phyloP scores from a whole-genome alignment of 306 rosid species.

The Bauhinia variegata region DNA sequence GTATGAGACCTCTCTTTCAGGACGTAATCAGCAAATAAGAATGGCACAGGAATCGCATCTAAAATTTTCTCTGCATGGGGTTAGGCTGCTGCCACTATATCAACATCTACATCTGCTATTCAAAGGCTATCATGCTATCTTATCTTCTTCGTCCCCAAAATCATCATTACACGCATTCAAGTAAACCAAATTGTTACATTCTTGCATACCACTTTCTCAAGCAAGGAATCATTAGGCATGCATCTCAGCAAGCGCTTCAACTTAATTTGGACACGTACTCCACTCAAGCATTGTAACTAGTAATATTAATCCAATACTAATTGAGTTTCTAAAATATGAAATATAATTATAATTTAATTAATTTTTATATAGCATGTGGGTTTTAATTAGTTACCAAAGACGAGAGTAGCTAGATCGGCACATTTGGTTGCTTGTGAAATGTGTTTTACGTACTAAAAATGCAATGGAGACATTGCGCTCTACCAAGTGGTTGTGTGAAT shows the following conservation, averaged over 20 bases:
- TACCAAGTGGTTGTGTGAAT: slow-evolving; percentile 45
- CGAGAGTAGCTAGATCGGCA: background rate
- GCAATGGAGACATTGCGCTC: background rate
- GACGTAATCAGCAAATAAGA: background rate
- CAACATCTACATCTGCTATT: slow-evolving; percentile 19
- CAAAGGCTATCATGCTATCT: slow-evolving; percentile 20
- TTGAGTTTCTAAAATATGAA: no score
- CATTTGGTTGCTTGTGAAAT: slow-evolving; percentile 17
- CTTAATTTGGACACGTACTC: no score
- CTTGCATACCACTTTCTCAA: background rate
- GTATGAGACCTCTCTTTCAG: slow-evolving; percentile 15
- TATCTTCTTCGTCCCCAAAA: slow-evolving; percentile 10
- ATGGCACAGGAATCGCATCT: background rate
- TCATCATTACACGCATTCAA: slow-evolving; percentile 39
- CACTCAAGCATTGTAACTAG: no score
- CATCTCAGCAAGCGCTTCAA: background rate
- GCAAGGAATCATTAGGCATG: background rate
- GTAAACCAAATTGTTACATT: slow-evolving; percentile 17
- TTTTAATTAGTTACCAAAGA: background rate
- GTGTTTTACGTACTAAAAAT: slow-evolving; percentile 14
- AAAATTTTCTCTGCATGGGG: slow-evolving; percentile 7
- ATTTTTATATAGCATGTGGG: slow-evolving; percentile 18
- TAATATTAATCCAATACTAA: no score
- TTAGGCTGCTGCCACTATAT: slow-evolving; percentile 31
- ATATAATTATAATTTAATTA: no score